Evolutionary conservation across 140 eudicot genomes (phyloP).

Genomic region (Oenanthe javanica): DNA sequence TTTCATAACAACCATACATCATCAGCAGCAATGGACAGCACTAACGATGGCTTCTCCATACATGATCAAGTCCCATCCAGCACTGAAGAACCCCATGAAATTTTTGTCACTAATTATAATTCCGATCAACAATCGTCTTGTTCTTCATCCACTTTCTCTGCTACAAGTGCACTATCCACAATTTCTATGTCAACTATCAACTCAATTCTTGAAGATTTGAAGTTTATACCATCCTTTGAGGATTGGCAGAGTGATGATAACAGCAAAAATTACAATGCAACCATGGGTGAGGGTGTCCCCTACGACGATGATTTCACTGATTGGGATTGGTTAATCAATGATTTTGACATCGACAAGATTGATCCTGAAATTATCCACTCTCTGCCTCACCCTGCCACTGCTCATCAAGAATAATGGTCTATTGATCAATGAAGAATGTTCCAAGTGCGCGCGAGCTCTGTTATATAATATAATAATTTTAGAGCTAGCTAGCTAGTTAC

Average conservation of each 20-base stretch:
- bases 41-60: slow-evolving; percentile 26
- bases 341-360: slow-evolving; percentile 21
- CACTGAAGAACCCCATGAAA: slow-evolving; percentile 46
- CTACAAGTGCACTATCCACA: neutral
- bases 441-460: slow-evolving; percentile 6
- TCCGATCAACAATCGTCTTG: slow-evolving; percentile 18
- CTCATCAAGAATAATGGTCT: slow-evolving; percentile 22
- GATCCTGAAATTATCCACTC: slow-evolving; percentile 12
- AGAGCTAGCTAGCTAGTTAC: neutral
- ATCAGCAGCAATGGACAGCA: neutral
- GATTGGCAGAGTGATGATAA: slow-evolving; percentile 22
- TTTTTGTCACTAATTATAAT: slow-evolving; percentile 13
- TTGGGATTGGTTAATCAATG: slow-evolving; percentile 35
- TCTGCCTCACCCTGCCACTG: slow-evolving; percentile 10
- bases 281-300: slow-evolving; percentile 30
- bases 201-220: slow-evolving; percentile 12
- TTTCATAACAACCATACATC: neutral
- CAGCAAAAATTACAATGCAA: slow-evolving; percentile 1
- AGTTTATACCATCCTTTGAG: slow-evolving; percentile 29
- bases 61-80: slow-evolving; percentile 38
- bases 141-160: slow-evolving; percentile 11
- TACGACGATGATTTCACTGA: slow-evolving; percentile 29
- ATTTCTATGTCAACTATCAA: neutral
- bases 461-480: neutral
- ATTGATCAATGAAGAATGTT: slow-evolving; percentile 26